A percentile compares a stretch with the other conserved stretches of the same genome.
Conservation (phyloP, 352 stramenopile species). For the Globisporangium mamillatum region DNA sequence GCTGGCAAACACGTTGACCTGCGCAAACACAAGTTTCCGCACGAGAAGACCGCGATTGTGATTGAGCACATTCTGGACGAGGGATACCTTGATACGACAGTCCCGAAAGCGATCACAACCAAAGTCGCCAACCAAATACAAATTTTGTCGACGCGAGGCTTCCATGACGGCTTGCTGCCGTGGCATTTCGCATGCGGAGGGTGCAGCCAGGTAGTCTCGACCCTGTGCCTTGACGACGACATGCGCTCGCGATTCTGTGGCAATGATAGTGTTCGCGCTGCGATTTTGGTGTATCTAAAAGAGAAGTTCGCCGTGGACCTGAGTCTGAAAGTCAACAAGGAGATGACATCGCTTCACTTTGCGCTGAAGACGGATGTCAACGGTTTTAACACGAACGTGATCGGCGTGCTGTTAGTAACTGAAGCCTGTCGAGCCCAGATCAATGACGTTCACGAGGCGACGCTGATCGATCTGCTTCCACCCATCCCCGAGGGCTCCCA, state of each 20-base stretch:
- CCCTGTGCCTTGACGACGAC: slow-evolving; percentile 45
- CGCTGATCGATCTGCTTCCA: slow-evolving; percentile 39
- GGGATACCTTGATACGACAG: slow-evolving; percentile 32
- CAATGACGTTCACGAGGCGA: slow-evolving; percentile 63
- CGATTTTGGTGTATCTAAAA: slow-evolving; percentile 39
- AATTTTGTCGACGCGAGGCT: slow-evolving; percentile 30
- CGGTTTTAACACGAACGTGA: slow-evolving; percentile 42
- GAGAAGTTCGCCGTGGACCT: slow-evolving; percentile 37
- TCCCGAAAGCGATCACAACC: slow-evolving; percentile 33
- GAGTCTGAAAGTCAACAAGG: slow-evolving; percentile 22
- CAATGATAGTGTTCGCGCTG: slow-evolving; percentile 39
- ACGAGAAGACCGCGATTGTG: slow-evolving; percentile 48
- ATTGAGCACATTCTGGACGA: slow-evolving; percentile 56
- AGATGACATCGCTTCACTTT: slow-evolving; percentile 45
- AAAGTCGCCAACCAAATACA: slow-evolving; percentile 32
- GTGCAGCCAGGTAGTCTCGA: slow-evolving; percentile 30
- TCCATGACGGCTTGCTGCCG: slow-evolving; percentile 38
- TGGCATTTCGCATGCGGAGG: slow-evolving; percentile 69
- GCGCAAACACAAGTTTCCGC: slow-evolving; percentile 53
- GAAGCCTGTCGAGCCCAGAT: slow-evolving; percentile 3
- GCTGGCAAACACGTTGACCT: slow-evolving; percentile 37
- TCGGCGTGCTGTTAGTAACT: slow-evolving; percentile 43
- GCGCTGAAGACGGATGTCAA: slow-evolving; percentile 47
- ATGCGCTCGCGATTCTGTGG: slow-evolving; percentile 34
- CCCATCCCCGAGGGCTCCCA: slow-evolving; percentile 30